Evolutionary conservation across 139 green algal genomes (phyloP).

Genomic region (Chlorella sp.): DNA sequence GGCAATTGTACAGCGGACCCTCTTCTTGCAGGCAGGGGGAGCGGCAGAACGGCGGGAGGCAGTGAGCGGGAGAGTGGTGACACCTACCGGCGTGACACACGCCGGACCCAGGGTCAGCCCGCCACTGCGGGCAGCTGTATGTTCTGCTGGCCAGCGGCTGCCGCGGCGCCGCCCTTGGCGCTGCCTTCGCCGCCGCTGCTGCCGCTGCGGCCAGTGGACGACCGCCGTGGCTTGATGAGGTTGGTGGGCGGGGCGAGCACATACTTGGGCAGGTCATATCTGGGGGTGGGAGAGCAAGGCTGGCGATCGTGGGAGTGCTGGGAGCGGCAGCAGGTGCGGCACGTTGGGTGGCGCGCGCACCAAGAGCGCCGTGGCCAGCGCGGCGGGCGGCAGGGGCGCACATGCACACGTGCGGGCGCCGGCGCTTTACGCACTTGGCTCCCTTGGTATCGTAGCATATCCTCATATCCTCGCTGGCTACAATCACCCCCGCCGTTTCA

Average conservation of each 20-base stretch:
- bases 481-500: conserved; percentile 81
- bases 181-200: not conserved
- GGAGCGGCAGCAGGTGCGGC: not conserved
- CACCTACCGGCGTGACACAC: too few relatives aligned
- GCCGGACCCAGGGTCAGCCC: too few relatives aligned
- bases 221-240: not conserved
- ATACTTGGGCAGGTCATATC: conserved; percentile 77
- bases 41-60: too few relatives aligned
- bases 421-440: conserved; percentile 23
- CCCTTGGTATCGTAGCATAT: conserved; percentile 85
- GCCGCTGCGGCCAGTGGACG: not conserved
- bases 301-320: too few relatives aligned
- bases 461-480: conserved; percentile 70
- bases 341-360: not conserved
- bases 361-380: not conserved
- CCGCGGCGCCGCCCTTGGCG: not conserved
- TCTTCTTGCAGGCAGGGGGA: too few relatives aligned
- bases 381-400: not conserved
- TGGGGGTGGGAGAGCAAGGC: not conserved
- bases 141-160: not conserved
- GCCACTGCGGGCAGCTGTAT: conserved; percentile 31
- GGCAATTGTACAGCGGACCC: too few relatives aligned
- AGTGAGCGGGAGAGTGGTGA: too few relatives aligned
- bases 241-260: conserved; percentile 60
- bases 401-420: too few relatives aligned